These are phyloP conservation scores for Neoboletus magnificus DNA, from an alignment of 768 basidiomycete species.

Conservation along the genomic window DNA sequence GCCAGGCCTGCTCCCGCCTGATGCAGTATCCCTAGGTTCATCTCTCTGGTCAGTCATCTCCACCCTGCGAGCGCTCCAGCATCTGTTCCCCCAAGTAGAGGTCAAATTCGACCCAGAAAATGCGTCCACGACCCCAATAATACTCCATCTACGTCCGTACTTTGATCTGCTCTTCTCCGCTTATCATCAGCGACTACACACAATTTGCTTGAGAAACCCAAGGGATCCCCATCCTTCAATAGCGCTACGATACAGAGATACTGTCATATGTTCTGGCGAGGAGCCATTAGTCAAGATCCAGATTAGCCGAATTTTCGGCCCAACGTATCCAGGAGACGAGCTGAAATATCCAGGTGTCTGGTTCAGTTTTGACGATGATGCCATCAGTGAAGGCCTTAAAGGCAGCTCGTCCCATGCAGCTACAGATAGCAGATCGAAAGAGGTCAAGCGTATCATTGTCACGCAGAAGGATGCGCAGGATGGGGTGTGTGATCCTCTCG, in stretches of 20 bases:
- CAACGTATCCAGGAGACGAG: conserved; percentile 77
- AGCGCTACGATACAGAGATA: conserved; percentile 64
- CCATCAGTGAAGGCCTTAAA: conserved; percentile 52
- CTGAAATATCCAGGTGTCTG: conserved; percentile 78
- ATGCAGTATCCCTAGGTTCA: conserved; percentile 44
- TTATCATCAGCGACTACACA: conserved; percentile 73
- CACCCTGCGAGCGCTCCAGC: conserved; percentile 58
- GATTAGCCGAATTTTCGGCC: conserved; percentile 74
- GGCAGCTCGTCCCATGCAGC: conserved; percentile 34
- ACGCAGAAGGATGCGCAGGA: conserved; percentile 62
- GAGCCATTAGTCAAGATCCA: conserved; percentile 60
- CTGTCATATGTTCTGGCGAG: conserved; percentile 56
- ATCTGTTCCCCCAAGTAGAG: conserved; percentile 76
- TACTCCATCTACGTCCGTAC: conserved; percentile 77
- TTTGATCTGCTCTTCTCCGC: conserved; percentile 84
- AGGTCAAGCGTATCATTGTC: conserved; percentile 73
- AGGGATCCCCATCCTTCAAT: conserved; percentile 66
- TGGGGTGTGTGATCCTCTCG: conserved; percentile 62
- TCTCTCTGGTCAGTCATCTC: conserved; percentile 80
- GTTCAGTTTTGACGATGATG: conserved; percentile 82
- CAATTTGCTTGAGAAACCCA: conserved; percentile 68
- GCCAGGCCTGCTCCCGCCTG: neutral
- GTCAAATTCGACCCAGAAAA: conserved; percentile 78
- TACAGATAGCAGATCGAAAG: conserved; percentile 61
- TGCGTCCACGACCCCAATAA: conserved; percentile 65